Evolutionary conservation across 2,329 filamentous ascomycete genomes (phyloP).

Genomic region (Cladophialophora immunda): DNA sequence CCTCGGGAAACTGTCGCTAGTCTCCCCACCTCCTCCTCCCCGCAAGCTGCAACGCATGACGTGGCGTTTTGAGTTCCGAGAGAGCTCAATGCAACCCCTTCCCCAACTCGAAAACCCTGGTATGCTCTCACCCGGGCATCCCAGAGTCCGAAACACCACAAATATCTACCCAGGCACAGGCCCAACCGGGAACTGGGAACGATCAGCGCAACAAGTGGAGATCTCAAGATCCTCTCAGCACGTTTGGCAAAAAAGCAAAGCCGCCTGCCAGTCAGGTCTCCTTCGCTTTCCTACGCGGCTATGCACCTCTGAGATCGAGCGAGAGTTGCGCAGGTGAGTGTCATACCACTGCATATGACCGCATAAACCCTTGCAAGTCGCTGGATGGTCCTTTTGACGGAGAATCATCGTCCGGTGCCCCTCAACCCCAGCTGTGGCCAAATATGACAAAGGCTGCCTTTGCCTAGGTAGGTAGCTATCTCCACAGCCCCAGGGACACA

Average conservation of each 20-base stretch:
- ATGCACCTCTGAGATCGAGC: not conserved
- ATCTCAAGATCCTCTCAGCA: not conserved
- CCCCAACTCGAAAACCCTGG: slow-evolving; percentile 1
- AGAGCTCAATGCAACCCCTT: not conserved
- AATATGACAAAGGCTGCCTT: not conserved
- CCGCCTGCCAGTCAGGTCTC: not conserved
- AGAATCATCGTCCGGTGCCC: not conserved
- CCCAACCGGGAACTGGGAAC: not conserved
- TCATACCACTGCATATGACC: not conserved
- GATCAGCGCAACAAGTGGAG: not conserved
- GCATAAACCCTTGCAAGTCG: not conserved
- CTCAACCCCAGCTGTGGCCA: not conserved
- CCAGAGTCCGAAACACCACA: not conserved
- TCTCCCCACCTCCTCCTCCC: not conserved
- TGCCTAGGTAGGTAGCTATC: not conserved
- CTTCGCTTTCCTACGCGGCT: not conserved
- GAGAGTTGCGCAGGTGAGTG: not conserved
- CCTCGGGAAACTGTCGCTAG: not conserved
- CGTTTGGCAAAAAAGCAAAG: not conserved
- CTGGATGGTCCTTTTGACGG: slow-evolving; percentile 1
- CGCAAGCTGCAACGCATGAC: not conserved
- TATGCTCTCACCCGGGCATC: not conserved
- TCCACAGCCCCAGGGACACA: not conserved
- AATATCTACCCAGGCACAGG: not conserved
- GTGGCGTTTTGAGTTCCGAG: not conserved